Evolutionary conservation across 2,329 filamentous ascomycete species (phyloP), one percentile per base, ranked within the genome.

Genomic region (Aspergillus eucalypticola): DNA sequence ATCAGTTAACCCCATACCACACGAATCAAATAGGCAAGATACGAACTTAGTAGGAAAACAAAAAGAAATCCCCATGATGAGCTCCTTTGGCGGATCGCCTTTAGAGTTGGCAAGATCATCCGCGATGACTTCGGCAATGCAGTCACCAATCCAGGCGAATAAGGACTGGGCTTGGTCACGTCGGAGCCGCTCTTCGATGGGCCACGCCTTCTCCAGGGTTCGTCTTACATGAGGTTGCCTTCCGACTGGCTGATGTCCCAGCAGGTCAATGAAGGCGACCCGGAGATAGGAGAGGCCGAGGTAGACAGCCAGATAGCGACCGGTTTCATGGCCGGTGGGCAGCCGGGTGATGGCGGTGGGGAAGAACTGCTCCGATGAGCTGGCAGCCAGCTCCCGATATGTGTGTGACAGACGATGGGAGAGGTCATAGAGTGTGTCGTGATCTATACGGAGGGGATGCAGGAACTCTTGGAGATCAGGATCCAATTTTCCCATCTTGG

Each of bases 111-210:
- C 63, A 29, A 79, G 57, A 29, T 73, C 69, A 61, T 86, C 82
- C 35, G 76, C 76, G n/a, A 93, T 86, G 2, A 92, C 89, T 57
- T 88, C 81, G 10, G 88, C 88, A 64, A 93, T 90, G 67, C 88
- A 89, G 66, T 83, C 79, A 38, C 90, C 90, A 64, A 93, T 90
- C 89, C 90, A 93, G 15, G 81, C 76, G 71, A 93, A 93, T 1
- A 93, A 78, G 25, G 86, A 85, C 58, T 88, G 84, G 2, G 88
- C 84, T 60, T 91, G 86, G 66, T 90, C 85, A 65, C 84, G 86
- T 71, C 92, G 92, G 63, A 92, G 76, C 57, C 88, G 85, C 44
- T 92, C 86, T 51, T 84, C 84, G 67, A 93, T 93, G 7, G 89
- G 85, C 89, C 90, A 92, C 56, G 85, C 85, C 64, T 83, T 88